Conservation (phyloP, 108 stramenopile species). For the Cyclotella cryptica region DNA sequence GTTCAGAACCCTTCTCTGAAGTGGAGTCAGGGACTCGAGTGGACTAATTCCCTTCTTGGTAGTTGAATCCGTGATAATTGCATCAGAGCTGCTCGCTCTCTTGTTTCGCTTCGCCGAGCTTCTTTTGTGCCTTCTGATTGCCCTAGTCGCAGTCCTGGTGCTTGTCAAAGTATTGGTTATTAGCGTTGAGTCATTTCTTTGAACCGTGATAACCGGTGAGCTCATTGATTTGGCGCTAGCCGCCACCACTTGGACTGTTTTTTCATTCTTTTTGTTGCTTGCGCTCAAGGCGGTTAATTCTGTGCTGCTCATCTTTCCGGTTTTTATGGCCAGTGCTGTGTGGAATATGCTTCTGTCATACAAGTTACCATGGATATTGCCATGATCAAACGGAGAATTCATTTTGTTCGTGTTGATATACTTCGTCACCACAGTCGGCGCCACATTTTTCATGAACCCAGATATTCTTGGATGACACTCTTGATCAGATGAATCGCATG, state of each 20-base stretch:
- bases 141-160: no score
- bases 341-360: conserved; percentile 3
- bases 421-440: conserved; percentile 4
- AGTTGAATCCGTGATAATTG: neutral
- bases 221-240: no score
- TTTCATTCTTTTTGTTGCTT: no score
- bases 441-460: neutral
- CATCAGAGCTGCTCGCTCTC: neutral
- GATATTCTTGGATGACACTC: neutral
- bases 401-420: conserved; percentile 15
- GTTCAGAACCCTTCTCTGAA: neutral
- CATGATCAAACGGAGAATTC: neutral
- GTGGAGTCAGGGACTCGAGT: neutral
- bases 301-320: neutral
- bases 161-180: no score
- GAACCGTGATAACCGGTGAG: no score
- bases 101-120: neutral
- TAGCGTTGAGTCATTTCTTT: no score
- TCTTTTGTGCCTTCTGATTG: neutral
- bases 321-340: neutral
- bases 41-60: neutral
- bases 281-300: neutral
- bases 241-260: no score
- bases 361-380: neutral
- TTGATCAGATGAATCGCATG: neutral